Conservation (phyloP, 208 protist genomes). For the Acanthamoeba culbertsoni region DNA sequence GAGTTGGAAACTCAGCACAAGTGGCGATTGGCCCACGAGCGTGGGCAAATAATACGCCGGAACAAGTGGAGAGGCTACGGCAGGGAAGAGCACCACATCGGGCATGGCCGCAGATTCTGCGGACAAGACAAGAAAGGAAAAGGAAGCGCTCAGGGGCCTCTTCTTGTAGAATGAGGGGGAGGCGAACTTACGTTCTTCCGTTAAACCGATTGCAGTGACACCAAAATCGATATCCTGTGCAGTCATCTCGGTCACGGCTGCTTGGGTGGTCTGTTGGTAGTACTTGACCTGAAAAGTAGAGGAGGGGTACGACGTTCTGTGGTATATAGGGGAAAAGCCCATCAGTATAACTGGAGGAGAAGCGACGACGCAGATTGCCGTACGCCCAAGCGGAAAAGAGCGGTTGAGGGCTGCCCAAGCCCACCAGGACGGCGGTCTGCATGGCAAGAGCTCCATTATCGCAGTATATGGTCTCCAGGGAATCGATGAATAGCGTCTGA, state of each 20-base stretch:
- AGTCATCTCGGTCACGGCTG: background rate
- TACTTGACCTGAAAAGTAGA: background rate
- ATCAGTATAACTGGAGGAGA: background rate
- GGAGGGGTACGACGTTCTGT: background rate
- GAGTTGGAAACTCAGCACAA: background rate
- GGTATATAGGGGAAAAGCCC: background rate
- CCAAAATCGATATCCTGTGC: background rate
- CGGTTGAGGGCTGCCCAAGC: background rate
- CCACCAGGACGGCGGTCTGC: background rate
- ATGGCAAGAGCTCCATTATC: background rate
- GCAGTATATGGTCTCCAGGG: background rate
- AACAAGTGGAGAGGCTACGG: background rate
- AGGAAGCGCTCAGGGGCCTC: background rate
- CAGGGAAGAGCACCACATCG: background rate
- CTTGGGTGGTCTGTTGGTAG: background rate
- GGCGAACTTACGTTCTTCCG: background rate
- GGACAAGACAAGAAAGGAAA: background rate
- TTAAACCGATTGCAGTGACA: background rate
- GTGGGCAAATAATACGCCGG: background rate
- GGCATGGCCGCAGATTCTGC: background rate
- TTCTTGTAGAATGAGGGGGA: background rate
- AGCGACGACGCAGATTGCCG: too few relatives aligned
- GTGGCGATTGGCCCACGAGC: background rate
- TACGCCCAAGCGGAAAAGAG: background rate
- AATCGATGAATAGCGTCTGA: background rate